Conservation (phyloP, 2,329 filamentous ascomycete species). For the Cladosporium velox region DNA sequence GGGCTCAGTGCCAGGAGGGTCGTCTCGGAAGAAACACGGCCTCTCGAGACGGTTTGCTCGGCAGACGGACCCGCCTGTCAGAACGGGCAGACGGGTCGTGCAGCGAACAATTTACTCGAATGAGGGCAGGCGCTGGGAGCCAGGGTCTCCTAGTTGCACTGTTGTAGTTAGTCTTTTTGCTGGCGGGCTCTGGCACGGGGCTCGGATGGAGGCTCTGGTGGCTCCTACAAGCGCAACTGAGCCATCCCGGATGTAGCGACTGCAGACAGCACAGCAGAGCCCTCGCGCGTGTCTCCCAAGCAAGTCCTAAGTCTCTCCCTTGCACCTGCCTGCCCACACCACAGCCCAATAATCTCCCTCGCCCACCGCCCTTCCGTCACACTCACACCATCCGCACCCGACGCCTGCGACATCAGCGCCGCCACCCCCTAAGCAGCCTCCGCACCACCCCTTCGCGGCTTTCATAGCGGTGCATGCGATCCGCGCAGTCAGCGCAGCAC, state of each 20-base stretch:
- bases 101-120: not conserved
- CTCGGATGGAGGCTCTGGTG: not conserved
- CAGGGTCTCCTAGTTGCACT: not conserved
- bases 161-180: not conserved
- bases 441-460: not conserved
- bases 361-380: not conserved
- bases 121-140: not conserved
- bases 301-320: not conserved
- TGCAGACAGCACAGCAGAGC: not conserved
- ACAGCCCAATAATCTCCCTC: constrained; percentile 4
- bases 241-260: not conserved
- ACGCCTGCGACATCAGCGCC: constrained; percentile 6
- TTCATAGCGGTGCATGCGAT: constrained; percentile 12
- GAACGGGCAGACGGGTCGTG: not conserved
- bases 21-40: constrained; percentile 10
- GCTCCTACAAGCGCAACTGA: not conserved
- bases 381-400: not conserved
- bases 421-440: not conserved
- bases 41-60: not conserved
- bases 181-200: not conserved
- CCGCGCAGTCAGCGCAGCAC: constrained; percentile 17
- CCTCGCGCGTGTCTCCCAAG: not conserved
- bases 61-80: not conserved
- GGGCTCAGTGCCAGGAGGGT: not conserved
- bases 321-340: constrained; percentile 8